Conservation (phyloP, 441 rosid species). For the Hura crepitans region DNA sequence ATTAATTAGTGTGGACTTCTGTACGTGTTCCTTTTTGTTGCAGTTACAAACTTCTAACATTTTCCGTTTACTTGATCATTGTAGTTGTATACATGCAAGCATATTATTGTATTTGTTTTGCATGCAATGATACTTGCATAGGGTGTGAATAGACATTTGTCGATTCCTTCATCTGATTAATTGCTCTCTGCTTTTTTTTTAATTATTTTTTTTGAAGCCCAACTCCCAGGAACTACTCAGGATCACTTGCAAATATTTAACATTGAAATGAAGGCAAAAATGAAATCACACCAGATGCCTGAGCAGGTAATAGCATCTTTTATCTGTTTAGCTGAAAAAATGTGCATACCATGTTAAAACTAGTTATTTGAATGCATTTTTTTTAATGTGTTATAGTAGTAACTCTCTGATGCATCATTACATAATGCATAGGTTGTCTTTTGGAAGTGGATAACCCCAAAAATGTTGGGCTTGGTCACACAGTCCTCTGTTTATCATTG, state of each 20-base stretch:
- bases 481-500: slow-evolving; percentile 93
- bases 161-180: slow-evolving; percentile 9
- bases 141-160: not conserved
- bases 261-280: slow-evolving; percentile 90
- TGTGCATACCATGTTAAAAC: not conserved
- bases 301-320: slow-evolving; percentile 66
- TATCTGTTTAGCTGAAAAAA: not conserved
- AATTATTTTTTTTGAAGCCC: slow-evolving; percentile 48
- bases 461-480: slow-evolving; percentile 93
- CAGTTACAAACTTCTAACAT: not conserved
- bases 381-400: not conserved
- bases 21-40: not conserved
- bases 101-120: no score
- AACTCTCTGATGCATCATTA: slow-evolving; percentile 7
- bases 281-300: slow-evolving; percentile 97
- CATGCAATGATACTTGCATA: not conserved
- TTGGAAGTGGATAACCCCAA: slow-evolving; percentile 97
- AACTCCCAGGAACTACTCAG: slow-evolving; percentile 96
- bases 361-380: not conserved
- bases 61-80: not conserved
- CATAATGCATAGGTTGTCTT: slow-evolving; percentile 65
- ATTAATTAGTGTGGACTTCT: not conserved
- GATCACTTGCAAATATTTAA: slow-evolving; percentile 99
- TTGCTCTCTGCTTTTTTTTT: not conserved
- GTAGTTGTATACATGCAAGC: not conserved